Evolutionary conservation across 2,329 filamentous ascomycete genomes (phyloP).

Genomic region (Mollisiaceae sp.): DNA sequence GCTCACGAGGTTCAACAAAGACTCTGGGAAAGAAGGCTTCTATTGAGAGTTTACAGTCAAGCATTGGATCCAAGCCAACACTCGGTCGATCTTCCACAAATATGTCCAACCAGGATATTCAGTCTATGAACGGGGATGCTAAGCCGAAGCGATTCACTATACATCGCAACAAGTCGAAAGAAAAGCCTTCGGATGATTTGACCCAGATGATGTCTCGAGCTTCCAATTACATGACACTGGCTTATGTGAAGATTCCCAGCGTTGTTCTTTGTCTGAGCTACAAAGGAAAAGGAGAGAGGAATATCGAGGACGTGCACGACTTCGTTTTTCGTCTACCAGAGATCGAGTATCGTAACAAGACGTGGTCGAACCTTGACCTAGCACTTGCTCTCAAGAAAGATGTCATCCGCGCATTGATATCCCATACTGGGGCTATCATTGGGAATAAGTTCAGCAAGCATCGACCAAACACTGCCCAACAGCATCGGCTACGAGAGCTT

Average conservation of each 20-base stretch:
- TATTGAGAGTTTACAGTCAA: constrained; percentile 40
- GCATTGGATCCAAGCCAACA: constrained; percentile 33
- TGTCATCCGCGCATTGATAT: constrained; percentile 90
- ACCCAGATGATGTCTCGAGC: constrained; percentile 96
- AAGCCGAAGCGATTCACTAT: constrained; percentile 59
- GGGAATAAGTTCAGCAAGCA: constrained; percentile 96
- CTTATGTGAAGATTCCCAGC: constrained; percentile 92
- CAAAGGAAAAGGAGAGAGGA: constrained; percentile 94
- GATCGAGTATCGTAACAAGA: constrained; percentile 97
- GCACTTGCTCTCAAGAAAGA: constrained; percentile 93
- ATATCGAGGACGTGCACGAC: constrained; percentile 95
- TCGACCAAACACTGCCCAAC: constrained; percentile 79
- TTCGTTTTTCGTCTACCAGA: constrained; percentile 96
- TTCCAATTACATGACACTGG: constrained; percentile 96
- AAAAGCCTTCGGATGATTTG: constrained; percentile 80
- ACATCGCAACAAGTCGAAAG: constrained; percentile 52
- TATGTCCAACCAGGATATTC: constrained; percentile 32
- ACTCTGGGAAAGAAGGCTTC: constrained; percentile 40
- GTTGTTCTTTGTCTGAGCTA: constrained; percentile 96
- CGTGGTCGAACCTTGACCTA: constrained; percentile 96
- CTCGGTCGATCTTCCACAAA: constrained; percentile 36
- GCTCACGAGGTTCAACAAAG: constrained; percentile 30
- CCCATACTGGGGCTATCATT: constrained; percentile 93
- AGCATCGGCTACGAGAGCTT: constrained; percentile 79
- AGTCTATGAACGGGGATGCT: constrained; percentile 38